Base-by-base conservation (phyloP, 2,329 filamentous ascomycete genomes). In the Colletotrichum abscissum region DNA sequence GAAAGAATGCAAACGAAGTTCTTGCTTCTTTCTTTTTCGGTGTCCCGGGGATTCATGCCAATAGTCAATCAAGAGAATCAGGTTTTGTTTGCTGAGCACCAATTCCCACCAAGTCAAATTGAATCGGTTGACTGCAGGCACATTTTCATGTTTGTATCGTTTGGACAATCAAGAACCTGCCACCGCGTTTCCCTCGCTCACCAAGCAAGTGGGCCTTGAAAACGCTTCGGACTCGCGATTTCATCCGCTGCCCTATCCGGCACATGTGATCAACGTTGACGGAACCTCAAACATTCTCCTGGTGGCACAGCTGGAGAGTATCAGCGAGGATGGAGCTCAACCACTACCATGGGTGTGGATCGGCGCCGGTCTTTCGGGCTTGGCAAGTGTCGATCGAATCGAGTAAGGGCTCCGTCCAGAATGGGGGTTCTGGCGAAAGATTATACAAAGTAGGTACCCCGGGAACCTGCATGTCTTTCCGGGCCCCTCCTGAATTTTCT, bases 391-490 rank as follows among this genome's bases (percentile, higher is more conserved):
- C 59, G 57, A 63, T 63, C 64, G 38, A 59, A 54, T 49, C 7
- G 19, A 49, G 19, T 33, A n/a, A 52, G 57, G 33, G 82, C 42
- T 11, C 19, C 19, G 16, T n/a, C 19, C 5, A 46, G 7, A 46
- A 46, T n/a, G 42, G 42, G 19, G 16, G 38, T 14, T 49, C 19
- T 49, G 42, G 19, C 19, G 8, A 49, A 19, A 49, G 19, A 49
- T 22, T 49, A 49, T 49, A 49, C 42, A 49, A 49, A 49, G 42
- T n/a, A 49, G 19, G 8, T 3, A 9, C 19, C 42, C 42, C 42
- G 42, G 42, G 42, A 49, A 22, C 7, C 19, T 49, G 42, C 42
- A 49, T n/a, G 19, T 19, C 42, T 49, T 8, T 9, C 42, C 6
- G 1, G 19, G 42, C 8, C 19, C 8, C 42, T 49, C 42, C 42